These are phyloP conservation scores for Tremella mesenterica DNA, from an alignment of 768 basidiomycete species.

Conservation along the genomic window DNA sequence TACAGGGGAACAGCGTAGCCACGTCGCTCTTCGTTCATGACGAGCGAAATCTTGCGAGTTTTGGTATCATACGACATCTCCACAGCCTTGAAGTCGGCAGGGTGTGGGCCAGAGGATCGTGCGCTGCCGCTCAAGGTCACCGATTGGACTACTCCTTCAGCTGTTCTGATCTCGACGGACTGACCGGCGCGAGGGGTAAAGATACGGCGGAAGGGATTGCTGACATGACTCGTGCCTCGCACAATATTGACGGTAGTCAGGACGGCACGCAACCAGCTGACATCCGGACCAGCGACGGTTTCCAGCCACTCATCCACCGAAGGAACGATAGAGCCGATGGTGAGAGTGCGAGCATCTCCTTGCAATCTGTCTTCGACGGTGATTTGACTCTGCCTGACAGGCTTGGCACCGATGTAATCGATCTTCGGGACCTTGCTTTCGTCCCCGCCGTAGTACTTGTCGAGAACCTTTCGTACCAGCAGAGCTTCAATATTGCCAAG, in stretches of 20 bases:
- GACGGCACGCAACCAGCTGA: slow-evolving; percentile 80
- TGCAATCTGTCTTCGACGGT: slow-evolving; percentile 50
- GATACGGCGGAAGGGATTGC: slow-evolving; percentile 79
- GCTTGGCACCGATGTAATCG: slow-evolving; percentile 68
- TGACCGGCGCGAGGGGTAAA: slow-evolving; percentile 74
- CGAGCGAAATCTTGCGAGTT: slow-evolving; percentile 58
- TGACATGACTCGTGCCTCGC: slow-evolving; percentile 73
- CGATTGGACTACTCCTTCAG: slow-evolving; percentile 51
- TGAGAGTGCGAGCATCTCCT: slow-evolving; percentile 48
- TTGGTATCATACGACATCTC: slow-evolving; percentile 57
- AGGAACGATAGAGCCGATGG: slow-evolving; percentile 52
- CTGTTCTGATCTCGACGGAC: slow-evolving; percentile 57
- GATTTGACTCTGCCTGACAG: slow-evolving; percentile 45
- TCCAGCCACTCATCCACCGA: slow-evolving; percentile 68
- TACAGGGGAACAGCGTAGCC: slow-evolving; percentile 67
- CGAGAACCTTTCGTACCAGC: slow-evolving; percentile 69
- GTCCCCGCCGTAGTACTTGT: slow-evolving; percentile 69
- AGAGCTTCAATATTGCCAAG: slow-evolving; percentile 74
- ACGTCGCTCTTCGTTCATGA: slow-evolving; percentile 72
- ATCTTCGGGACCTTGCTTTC: slow-evolving; percentile 62
- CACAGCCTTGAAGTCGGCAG: slow-evolving; percentile 69
- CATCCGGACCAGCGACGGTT: slow-evolving; percentile 66
- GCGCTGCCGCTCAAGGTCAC: slow-evolving; percentile 67
- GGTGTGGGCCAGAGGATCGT: slow-evolving; percentile 68
- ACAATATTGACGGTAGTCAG: slow-evolving; percentile 72